Evolutionary conservation across 2,329 filamentous ascomycete genomes (phyloP), one percentile per base, ranked within the genome.

Genomic region (Phialophora macrospora): DNA sequence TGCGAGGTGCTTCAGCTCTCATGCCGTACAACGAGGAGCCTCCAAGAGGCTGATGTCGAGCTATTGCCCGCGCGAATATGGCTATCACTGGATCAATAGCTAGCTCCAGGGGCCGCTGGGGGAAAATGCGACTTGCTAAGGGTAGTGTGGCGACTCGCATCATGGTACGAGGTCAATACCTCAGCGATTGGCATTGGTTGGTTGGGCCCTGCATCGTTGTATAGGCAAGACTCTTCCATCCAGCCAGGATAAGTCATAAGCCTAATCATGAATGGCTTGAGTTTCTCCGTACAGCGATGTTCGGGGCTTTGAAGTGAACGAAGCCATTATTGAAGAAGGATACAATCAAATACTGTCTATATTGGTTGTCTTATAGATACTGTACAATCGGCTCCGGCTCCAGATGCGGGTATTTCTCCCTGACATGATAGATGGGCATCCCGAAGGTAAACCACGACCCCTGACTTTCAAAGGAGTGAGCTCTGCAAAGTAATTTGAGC

Each of bases 401-500:
- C 46, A 38, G 58, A 26, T 38, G 28, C 32, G 22, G 48, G 22
- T 60, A 34, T n/a, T 32, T 22, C 17, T 32, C n/a, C 32, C 32
- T 51, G 46, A 54, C 48, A 38, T 44, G 38, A 26, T 26, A 32
- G 11, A 41, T 38, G 11, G 30, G 11, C 49, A 38, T 60, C 58
- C 49, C 46, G 11, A 41, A 60, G 17, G 58, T 60, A 32, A 60
- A 60, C 46, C 32, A 49, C 12, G 58, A 48, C 49, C 48, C 30
- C 6, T 28, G 17, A 24, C 30, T 34, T 22, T 60, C 34, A 20
- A 60, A 52, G 3, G 30, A 38, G 7, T 52, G 46, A 5, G 48
- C 30, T 24, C 54, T 32, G 14, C 51, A 46, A 5, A 67, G 55
- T 30, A 65, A 55, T 30, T 86, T 84, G 77, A 88, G 85, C 74